Base-by-base conservation (phyloP, 805 yeast genomes). In the Kazachstania bromeliacearum region DNA sequence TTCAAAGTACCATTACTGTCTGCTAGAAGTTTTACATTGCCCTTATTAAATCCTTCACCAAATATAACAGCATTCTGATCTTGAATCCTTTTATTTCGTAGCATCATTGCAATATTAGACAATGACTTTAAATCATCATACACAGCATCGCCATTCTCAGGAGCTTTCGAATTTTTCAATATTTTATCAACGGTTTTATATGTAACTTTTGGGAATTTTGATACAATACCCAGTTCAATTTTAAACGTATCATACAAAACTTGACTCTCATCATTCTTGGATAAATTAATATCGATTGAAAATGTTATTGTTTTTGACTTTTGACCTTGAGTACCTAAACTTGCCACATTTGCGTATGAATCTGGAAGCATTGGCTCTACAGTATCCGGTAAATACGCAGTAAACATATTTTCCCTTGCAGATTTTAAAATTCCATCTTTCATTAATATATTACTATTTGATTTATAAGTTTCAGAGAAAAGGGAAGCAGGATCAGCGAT, bases 401-500 rank as follows among this genome's bases (percentile, higher is more conserved):
- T 85, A 16, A 74, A 60, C 0, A 79, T 73, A 45, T 77, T 68
- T 31, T 65, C 67, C 43, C 67, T 71, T 0, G 94, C 95, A 35
- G 74, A 67, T 31, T 67, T 59, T 13, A 78, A 63, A 17, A 77
- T 43, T 2, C 20, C 24, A 22, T 25, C 30, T 9, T 34, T 16
- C 7, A 30, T 14, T n/a, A n/a, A n/a, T n/a, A n/a, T n/a, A n/a
- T n/a, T n/a, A 17, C 24, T 15, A 2, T 24, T 31, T 13, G 30
- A 40, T 9, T 44, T 33, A 5, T 56, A 46, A 9, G 48, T 38
- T 19, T 50, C 51, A 1, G 34, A 25, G 27, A 84, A 57, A 43
- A 68, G 73, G 0, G 95, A 79, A 0, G 85, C 67, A 0, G 96
- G 96, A 55, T 89, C 87, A 1, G 97, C 96, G 43, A 89, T 74